These are phyloP conservation scores for Boletus rex-veris DNA, from an alignment of 768 basidiomycete genomes.

Conservation along the genomic window DNA sequence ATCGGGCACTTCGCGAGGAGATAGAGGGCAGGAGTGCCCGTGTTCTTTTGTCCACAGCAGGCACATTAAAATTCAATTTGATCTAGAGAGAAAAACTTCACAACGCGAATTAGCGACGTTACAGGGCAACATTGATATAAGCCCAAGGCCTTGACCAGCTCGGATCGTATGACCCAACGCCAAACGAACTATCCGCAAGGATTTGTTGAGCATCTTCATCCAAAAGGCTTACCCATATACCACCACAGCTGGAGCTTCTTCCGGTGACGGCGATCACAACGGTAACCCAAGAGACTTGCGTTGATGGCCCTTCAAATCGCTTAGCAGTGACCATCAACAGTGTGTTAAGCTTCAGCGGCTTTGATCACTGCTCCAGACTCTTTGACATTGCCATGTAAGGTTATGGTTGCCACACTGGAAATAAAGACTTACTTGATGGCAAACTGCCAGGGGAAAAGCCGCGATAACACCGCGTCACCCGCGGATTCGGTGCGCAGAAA, in stretches of 20 bases:
- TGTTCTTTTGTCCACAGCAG: constrained; percentile 6
- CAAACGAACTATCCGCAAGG: not conserved
- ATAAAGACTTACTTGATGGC: not conserved
- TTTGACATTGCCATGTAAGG: not conserved
- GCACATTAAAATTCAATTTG: constrained; percentile 12
- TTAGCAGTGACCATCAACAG: not conserved
- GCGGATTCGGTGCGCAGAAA: not conserved
- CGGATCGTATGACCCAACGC: not conserved
- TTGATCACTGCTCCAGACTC: not conserved
- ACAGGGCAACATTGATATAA: not conserved
- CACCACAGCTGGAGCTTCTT: not conserved
- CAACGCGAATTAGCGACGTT: not conserved
- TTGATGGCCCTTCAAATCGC: not conserved
- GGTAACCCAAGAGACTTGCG: not conserved
- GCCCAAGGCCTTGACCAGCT: not conserved
- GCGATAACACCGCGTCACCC: constrained; percentile 10
- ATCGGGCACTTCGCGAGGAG: constrained; percentile 19
- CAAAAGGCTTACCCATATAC: not conserved
- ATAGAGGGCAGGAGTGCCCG: constrained; percentile 11
- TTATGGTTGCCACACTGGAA: not conserved
- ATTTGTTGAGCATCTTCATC: not conserved
- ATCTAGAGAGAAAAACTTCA: not conserved
- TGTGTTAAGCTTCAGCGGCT: not conserved
- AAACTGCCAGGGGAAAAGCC: not conserved
- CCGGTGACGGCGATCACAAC: not conserved